Conservation (phyloP, 306 rosid species). For the Cucumis sativus region Cucumber_9930_V3 NC_026661.2:20309501-20310000, state of each 20-base stretch:
- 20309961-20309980: slow-evolving; percentile 9
- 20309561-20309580: background rate
- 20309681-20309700: slow-evolving; percentile 14
- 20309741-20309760: slow-evolving; percentile 6
- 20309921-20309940: slow-evolving; percentile 13
- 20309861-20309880: slow-evolving; percentile 5
- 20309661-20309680: background rate
- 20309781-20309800: slow-evolving; percentile 80
- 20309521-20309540: background rate
- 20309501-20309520: background rate
- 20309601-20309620: slow-evolving; percentile 7
- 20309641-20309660: background rate
- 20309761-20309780: slow-evolving; percentile 33
- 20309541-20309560: background rate
- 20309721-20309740: slow-evolving; percentile 16
- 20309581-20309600: slow-evolving; percentile 7
- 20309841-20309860: slow-evolving; percentile 14
- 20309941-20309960: slow-evolving; percentile 10
- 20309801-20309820: slow-evolving; percentile 21
- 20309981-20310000: slow-evolving; percentile 21
- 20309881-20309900: slow-evolving; percentile 8
- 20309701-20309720: slow-evolving; percentile 11
- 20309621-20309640: slow-evolving; percentile 4
- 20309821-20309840: slow-evolving; percentile 26
- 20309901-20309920: slow-evolving; percentile 12